These are phyloP conservation scores for Phylloporus sp. DNA, from an alignment of 768 basidiomycete species.

Conservation along the genomic window DNA sequence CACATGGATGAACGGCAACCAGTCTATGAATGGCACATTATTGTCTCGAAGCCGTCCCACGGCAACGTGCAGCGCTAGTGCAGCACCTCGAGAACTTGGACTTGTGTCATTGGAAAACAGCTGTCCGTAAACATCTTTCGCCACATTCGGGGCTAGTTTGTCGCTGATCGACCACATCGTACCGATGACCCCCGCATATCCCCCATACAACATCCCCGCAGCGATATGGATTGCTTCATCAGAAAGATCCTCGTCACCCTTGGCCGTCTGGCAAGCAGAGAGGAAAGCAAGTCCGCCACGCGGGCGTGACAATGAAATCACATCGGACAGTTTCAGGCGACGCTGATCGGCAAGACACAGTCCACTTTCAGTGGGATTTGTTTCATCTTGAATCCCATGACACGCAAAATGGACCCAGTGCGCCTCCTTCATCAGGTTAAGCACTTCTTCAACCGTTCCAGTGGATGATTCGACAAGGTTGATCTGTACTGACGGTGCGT, in stretches of 20 bases:
- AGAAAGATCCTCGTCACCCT: constrained; percentile 30
- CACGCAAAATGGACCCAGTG: constrained; percentile 28
- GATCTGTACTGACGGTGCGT: neutral
- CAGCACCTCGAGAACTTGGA: neutral
- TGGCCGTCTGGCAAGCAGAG: constrained; percentile 45
- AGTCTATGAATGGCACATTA: neutral
- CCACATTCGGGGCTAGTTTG: constrained; percentile 30
- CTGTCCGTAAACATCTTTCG: constrained; percentile 28
- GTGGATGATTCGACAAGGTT: neutral
- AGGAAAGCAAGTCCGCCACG: constrained; percentile 38
- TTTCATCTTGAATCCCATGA: constrained; percentile 24
- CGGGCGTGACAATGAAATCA: constrained; percentile 5
- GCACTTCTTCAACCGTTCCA: constrained; percentile 3
- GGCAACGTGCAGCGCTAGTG: neutral
- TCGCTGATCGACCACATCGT: constrained; percentile 45
- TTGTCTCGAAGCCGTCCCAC: neutral
- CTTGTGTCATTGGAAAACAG: neutral
- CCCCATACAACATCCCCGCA: constrained; percentile 35
- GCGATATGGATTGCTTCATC: constrained; percentile 42
- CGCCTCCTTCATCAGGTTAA: neutral
- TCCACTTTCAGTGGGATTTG: constrained; percentile 12
- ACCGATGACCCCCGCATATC: constrained; percentile 33
- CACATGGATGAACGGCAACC: neutral
- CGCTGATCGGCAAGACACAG: constrained; percentile 15
- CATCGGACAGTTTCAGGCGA: constrained; percentile 1